Conservation (phyloP, 2,329 filamentous ascomycete species). For the Arthrobotrys conoides region DNA sequence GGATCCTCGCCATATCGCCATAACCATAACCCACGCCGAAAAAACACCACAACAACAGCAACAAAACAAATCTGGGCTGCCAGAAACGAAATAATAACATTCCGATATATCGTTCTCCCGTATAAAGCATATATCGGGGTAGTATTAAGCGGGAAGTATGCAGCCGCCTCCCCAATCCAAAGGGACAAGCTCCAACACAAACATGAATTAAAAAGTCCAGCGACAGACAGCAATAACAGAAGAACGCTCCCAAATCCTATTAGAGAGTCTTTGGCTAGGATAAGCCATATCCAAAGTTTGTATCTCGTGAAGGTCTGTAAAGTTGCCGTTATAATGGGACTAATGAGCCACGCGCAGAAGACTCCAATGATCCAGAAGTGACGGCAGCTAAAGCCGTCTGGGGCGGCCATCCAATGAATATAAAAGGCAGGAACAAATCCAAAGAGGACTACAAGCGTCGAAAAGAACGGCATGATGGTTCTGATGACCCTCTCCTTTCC, state of each 20-base stretch:
- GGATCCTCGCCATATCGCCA: constrained; percentile 4
- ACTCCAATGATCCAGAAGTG: constrained; percentile 16
- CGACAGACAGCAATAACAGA: neutral
- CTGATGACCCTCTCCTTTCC: neutral
- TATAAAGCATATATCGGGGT: neutral
- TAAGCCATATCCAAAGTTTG: constrained; percentile 3
- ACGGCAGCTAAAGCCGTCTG: constrained; percentile 7
- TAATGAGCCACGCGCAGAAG: constrained; percentile 9
- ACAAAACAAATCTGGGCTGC: neutral
- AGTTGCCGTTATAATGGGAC: neutral
- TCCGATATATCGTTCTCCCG: constrained; percentile 1
- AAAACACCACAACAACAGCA: neutral
- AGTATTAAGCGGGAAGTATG: constrained; percentile 3
- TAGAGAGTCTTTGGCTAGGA: neutral
- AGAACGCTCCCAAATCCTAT: constrained; percentile 7
- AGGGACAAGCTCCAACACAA: constrained; percentile 7
- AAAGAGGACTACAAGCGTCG: neutral
- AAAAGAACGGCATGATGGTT: neutral
- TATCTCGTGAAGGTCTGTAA: neutral
- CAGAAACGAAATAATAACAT: constrained; percentile 3
- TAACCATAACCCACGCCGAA: constrained; percentile 2
- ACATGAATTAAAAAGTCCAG: constrained; percentile 21
- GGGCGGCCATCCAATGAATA: constrained; percentile 6
- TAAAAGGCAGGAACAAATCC: constrained; percentile 18
- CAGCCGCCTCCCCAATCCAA: neutral